phyloP scores from a whole-genome alignment of 805 yeast genomes.

The Candida insectalens region DNA sequence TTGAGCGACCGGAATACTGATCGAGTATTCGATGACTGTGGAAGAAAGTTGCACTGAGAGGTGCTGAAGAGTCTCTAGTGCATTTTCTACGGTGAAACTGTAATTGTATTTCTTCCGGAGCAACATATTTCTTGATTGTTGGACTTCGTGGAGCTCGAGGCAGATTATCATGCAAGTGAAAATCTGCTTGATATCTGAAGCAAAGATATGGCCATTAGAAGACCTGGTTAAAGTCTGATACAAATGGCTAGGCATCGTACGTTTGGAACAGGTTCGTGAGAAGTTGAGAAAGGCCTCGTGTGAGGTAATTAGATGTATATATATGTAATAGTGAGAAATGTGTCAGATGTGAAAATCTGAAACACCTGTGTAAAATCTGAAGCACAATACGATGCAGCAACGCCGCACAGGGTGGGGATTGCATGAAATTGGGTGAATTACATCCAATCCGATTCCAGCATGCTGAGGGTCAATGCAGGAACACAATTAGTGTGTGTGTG shows the following conservation, averaged over 20 bases:
- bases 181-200: constrained; percentile 50
- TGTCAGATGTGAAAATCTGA: too few species aligned
- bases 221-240: constrained; percentile 23
- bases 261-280: too few species aligned
- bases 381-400: too few species aligned
- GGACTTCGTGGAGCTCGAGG: constrained; percentile 25
- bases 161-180: constrained; percentile 39
- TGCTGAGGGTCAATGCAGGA: too few species aligned
- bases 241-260: background rate
- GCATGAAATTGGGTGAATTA: too few species aligned
- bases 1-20: constrained; percentile 38
- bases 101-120: constrained; percentile 30
- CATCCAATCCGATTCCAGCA: too few species aligned
- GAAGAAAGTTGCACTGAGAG: constrained; percentile 33
- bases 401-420: too few species aligned
- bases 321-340: too few species aligned
- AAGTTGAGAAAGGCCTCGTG: too few species aligned
- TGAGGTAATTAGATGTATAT: too few species aligned
- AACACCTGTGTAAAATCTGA: too few species aligned
- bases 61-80: constrained; percentile 39
- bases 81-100: constrained; percentile 43
- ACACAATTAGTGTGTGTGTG: too few species aligned
- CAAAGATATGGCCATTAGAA: constrained; percentile 41
- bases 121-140: constrained; percentile 9
- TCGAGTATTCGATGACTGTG: constrained; percentile 44